Base-by-base conservation (phyloP, 2,329 filamentous ascomycete species). In the Colletotrichum costaricense region DNA sequence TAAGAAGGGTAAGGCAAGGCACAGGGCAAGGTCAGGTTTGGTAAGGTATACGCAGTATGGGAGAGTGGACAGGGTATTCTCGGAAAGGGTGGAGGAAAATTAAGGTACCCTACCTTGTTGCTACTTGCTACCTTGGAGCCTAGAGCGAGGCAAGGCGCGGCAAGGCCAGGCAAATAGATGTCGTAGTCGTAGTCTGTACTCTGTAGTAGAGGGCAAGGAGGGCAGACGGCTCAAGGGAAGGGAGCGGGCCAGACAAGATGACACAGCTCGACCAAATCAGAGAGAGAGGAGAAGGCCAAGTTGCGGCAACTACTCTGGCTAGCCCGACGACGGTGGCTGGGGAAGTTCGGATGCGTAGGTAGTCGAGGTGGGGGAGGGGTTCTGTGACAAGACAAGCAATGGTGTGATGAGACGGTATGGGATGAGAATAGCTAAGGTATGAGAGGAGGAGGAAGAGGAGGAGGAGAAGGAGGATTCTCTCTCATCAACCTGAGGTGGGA, bases 341-440 rank as follows among this genome's bases (percentile, higher is more conserved):
- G 60, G 70, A 73, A 73, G 70, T 64, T 73, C 66, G 66, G 70
- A 64, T 69, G 70, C 52, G 70, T 60, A 69, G 66, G 46, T 38
- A 63, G 35, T 56, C 54, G 65, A 69, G 70, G 70, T 73, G 70
- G 70, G 70, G 66, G 66, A 69, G 42, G 67, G 52, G 58, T 69
- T 69, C 66, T 55, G 69, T 59, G 65, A 63, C 69, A 42, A 69
- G 54, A 46, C 69, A 63, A 42, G 56, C 66, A 73, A 69, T 63
- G 70, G 66, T 73, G 70, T 73, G 70, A 73, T 73, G 49, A 24
- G 58, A 57, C 26, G 56, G 63, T 58, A 57, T 59, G 58, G 65
- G 65, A 72, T 63, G 38, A 42, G 56, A 46, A 42, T 42, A 42
- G 38, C 14, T 42, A 19, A 42, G 58, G 65, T 58, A 72, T 59